phyloP scores from a whole-genome alignment of 2,329 filamentous ascomycete genomes.

The Paradendryphiella salina region DNA sequence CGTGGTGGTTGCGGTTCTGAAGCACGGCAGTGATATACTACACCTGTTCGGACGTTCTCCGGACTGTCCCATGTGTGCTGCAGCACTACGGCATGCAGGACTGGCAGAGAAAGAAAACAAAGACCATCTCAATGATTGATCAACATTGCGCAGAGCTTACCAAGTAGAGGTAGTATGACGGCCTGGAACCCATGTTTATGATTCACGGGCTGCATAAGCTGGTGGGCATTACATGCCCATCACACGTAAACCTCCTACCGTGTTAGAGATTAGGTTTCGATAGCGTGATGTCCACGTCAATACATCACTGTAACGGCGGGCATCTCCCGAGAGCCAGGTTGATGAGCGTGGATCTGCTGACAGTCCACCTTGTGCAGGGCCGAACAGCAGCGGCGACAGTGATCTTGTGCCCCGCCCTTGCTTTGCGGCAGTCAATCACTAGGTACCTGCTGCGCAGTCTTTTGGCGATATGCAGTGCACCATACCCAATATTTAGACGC shows the following conservation, averaged over 20 bases:
- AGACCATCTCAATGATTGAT: slow-evolving; percentile 6
- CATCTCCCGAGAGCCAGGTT: slow-evolving; percentile 16
- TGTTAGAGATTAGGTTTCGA: slow-evolving; percentile 13
- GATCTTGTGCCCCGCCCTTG: slow-evolving; percentile 13
- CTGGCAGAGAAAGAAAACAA: slow-evolving; percentile 11
- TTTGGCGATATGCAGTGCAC: slow-evolving; percentile 14
- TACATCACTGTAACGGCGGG: slow-evolving; percentile 5
- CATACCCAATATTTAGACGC: slow-evolving; percentile 23
- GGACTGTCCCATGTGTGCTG: not conserved
- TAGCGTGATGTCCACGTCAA: slow-evolving; percentile 16
- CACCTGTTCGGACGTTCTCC: slow-evolving; percentile 4
- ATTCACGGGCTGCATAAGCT: slow-evolving; percentile 17
- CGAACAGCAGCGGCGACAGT: slow-evolving; percentile 8
- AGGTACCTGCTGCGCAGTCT: slow-evolving; percentile 1
- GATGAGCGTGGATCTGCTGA: slow-evolving; percentile 15
- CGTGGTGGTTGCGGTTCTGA: slow-evolving; percentile 1
- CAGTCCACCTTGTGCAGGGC: slow-evolving; percentile 11
- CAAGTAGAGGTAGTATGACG: slow-evolving; percentile 9
- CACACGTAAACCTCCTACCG: slow-evolving; percentile 1
- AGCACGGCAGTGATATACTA: slow-evolving; percentile 1
- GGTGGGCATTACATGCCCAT: slow-evolving; percentile 6
- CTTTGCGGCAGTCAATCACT: not conserved
- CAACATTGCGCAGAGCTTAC: slow-evolving; percentile 14
- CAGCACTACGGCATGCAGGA: slow-evolving; percentile 7
- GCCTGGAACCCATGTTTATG: slow-evolving; percentile 12